Conservation (phyloP, 495 filamentous ascomycete species). For the Aspergillus incahuasiensis region DNA sequence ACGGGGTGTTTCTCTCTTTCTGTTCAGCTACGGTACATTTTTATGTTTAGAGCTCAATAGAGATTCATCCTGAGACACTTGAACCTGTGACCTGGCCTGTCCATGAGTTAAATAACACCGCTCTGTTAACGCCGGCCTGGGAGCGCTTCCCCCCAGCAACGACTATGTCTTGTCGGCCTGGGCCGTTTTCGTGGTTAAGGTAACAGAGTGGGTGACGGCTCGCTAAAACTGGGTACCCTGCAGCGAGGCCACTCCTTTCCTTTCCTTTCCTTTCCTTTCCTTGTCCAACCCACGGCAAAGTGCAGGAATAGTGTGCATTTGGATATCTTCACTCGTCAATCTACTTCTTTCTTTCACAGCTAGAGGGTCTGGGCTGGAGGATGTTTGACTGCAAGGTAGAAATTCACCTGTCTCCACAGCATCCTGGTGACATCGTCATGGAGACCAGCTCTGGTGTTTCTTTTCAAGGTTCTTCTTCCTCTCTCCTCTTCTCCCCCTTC, state of each 20-base stretch:
- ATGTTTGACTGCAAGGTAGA: background rate
- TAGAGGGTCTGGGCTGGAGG: background rate
- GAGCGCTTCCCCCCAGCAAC: background rate
- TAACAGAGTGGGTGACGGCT: too few relatives aligned
- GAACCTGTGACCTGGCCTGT: background rate
- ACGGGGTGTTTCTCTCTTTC: constrained; percentile 10
- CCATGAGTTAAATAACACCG: background rate
- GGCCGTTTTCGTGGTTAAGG: background rate
- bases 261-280: background rate
- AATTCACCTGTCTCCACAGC: background rate
- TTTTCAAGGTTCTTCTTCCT: background rate
- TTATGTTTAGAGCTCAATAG: constrained; percentile 16
- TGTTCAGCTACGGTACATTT: constrained; percentile 9
- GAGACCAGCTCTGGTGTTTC: background rate
- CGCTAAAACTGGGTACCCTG: background rate
- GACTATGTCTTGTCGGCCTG: background rate
- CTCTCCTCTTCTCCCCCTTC: background rate
- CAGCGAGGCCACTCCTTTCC: too few relatives aligned
- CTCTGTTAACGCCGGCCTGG: too few relatives aligned
- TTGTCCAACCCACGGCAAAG: background rate
- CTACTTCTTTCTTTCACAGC: background rate
- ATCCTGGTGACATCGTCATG: background rate
- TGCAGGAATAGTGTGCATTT: background rate
- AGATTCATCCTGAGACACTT: constrained; percentile 1
- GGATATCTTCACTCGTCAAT: background rate